Evolutionary conservation across 1,139 yeast genomes (phyloP), one percentile per base, ranked within the genome.

Genomic region (Meyerozyma sp.): DNA sequence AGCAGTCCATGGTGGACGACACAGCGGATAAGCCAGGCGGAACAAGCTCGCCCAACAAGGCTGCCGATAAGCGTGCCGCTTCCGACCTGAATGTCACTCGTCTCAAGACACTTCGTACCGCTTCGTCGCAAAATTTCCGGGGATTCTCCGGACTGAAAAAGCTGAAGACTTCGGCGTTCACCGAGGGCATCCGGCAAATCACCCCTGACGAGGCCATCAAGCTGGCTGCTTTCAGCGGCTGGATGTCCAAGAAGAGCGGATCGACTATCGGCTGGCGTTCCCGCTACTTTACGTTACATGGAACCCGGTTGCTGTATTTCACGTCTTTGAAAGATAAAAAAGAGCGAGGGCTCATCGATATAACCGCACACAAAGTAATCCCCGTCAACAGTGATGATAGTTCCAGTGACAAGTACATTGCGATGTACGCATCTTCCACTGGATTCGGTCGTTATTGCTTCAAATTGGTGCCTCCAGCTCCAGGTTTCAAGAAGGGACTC

Each of bases 381-480:
- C 94, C 78, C 3, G 61, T 73, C 16, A 65, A 62, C 49, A 61
- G 73, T 4, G 77, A 71, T 20, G 79, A 81, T 41, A 87, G 83
- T 44, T 75, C 73, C 45, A 83, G 81, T 44, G 97, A 90, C 61
- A 79, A 85, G 57, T 73, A 87, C 48, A 82, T 90, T 39, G 87
- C 96, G 0, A 67, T 91, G 44, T 87, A 87, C 65, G 97, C 98
- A 1, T 93, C 96, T 1, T 82, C 94, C 30, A 86, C 96, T 4
- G 96, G 97, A 11, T 86, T 87, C 43, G 98, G 98, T 14, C 75
- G 95, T 39, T 88, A 81, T 59, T 90, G 97, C 58, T 93, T 93
- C 70, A 93, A 93, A 62, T 63, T 93, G 13, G 82, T 91, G 2
- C 99, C 99, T 5, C 99, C 99, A 0, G 96, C 95, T 1, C 98